A percentile compares a stretch with the other conserved stretches of the same genome.
phyloP scores from a whole-genome alignment of 306 rosid genomes.

The Pyrus betulifolia region DNA sequence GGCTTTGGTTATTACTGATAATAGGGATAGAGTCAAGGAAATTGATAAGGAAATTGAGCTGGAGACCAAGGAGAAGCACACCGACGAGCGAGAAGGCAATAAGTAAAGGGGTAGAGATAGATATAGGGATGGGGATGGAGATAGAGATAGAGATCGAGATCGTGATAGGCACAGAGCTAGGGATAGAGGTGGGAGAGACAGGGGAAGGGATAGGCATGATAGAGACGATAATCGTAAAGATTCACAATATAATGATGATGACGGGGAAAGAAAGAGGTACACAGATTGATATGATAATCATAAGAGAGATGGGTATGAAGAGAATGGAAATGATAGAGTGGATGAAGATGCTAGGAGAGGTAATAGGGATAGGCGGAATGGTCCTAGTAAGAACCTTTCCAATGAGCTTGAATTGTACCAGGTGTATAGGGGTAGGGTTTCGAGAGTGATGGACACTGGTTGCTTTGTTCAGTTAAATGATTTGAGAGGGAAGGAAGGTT shows the following conservation, averaged over 20 bases:
- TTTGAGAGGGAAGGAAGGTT: neutral
- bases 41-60: constrained; percentile 52
- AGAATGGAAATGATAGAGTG: constrained; percentile 26
- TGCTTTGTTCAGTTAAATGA: neutral
- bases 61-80: constrained; percentile 30
- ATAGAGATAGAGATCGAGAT: neutral
- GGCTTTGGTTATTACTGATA: constrained; percentile 51
- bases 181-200: constrained; percentile 13
- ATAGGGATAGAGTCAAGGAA: constrained; percentile 52
- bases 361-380: constrained; percentile 23
- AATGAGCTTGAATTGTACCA: constrained; percentile 57
- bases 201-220: constrained; percentile 9
- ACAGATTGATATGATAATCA: constrained; percentile 18
- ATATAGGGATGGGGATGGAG: neutral
- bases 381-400: constrained; percentile 7
- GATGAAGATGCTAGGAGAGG: constrained; percentile 22
- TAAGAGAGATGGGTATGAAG: constrained; percentile 25
- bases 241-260: constrained; percentile 11
- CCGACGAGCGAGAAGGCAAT: constrained; percentile 8
- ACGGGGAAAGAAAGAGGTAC: constrained; percentile 11
- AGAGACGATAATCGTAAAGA: constrained; percentile 21
- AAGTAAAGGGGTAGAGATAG: neutral
- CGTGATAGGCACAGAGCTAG: neutral
- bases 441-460: too few species aligned
- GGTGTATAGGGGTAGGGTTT: too few species aligned